A percentile compares a stretch with the other conserved stretches of the same genome.
Evolutionary conservation across 2,329 filamentous ascomycete species (phyloP).

Genomic region (Cladophialophora carrionii): DNA sequence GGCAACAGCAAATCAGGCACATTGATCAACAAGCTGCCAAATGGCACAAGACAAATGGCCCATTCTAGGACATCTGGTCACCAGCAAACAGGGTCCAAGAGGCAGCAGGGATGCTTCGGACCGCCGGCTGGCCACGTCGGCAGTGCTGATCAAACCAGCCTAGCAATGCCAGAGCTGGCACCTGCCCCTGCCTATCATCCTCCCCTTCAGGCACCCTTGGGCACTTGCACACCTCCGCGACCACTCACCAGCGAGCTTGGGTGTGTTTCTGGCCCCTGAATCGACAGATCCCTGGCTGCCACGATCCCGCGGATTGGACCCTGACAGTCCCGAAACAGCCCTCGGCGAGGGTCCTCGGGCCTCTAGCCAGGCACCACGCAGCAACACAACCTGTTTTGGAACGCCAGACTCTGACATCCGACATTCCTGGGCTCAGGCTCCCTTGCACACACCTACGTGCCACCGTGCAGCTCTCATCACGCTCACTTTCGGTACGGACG

Average conservation of each 20-base stretch:
- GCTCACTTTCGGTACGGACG: conserved; percentile 3
- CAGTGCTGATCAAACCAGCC: conserved; percentile 6
- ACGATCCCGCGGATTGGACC: conserved; percentile 12
- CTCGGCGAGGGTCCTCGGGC: neutral
- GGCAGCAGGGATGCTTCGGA: conserved; percentile 8
- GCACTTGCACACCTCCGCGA: conserved; percentile 14
- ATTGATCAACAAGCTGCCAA: conserved; percentile 1
- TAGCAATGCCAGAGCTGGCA: conserved; percentile 3
- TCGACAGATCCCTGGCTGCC: neutral
- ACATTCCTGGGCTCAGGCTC: conserved; percentile 16
- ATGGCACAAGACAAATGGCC: conserved; percentile 16
- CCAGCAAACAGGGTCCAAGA: conserved; percentile 8
- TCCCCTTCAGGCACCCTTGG: conserved; percentile 6
- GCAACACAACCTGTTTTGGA: neutral
- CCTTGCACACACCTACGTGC: neutral
- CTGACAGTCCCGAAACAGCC: conserved; percentile 9
- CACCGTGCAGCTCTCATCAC: conserved; percentile 15
- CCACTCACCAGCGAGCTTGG: conserved; percentile 7
- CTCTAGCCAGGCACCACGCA: conserved; percentile 16
- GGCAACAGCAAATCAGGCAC: conserved; percentile 3
- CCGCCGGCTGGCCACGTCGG: conserved; percentile 20
- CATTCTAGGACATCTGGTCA: neutral
- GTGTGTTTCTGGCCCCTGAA: neutral
- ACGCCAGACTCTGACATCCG: conserved; percentile 4
- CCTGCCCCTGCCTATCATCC: conserved; percentile 20